Percentiles rank a stretch among this genome's conserved stretches.
Conservation (phyloP, 2,329 filamentous ascomycete genomes). For the Trichoderma brevicompactum region DNA sequence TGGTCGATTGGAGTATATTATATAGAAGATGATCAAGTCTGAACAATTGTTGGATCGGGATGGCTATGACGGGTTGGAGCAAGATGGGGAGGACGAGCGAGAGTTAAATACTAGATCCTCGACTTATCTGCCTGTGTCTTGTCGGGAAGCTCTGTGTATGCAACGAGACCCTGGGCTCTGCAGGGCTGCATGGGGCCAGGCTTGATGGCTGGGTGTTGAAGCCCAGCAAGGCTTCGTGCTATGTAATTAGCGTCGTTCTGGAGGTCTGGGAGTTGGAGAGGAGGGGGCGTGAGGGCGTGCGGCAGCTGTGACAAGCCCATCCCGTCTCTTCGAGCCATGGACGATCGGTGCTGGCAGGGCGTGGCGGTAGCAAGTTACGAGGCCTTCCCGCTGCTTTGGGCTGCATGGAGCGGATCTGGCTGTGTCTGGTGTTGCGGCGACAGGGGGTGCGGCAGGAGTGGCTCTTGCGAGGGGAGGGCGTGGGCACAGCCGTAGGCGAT, state of each 20-base stretch:
- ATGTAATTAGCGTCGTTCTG: constrained; percentile 28
- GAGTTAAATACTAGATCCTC: constrained; percentile 29
- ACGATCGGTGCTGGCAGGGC: constrained; percentile 17
- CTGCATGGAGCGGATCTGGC: constrained; percentile 26
- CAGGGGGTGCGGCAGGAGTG: constrained; percentile 22
- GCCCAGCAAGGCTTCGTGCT: constrained; percentile 29
- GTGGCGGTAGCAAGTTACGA: constrained; percentile 1
- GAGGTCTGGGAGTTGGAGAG: constrained; percentile 6
- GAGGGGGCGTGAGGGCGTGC: constrained; percentile 6
- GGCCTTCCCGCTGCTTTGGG: not conserved
- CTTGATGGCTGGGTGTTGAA: constrained; percentile 24
- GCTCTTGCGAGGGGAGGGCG: not conserved
- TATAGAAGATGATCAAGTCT: constrained; percentile 18
- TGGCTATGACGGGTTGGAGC: constrained; percentile 23
- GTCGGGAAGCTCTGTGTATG: constrained; percentile 25
- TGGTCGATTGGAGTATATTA: constrained; percentile 20
- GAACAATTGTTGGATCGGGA: constrained; percentile 24
- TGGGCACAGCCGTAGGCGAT: constrained; percentile 11
- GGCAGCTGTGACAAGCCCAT: constrained; percentile 26
- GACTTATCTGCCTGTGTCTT: constrained; percentile 23
- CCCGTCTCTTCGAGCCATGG: constrained; percentile 22
- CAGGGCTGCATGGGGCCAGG: constrained; percentile 30
- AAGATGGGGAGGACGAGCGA: constrained; percentile 25
- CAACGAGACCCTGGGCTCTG: constrained; percentile 28
- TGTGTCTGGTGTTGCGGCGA: constrained; percentile 12